Percentiles rank a stretch among this genome's conserved stretches.
These are phyloP conservation scores for Tetragonia tetragonoides DNA, from an alignment of 148 eudicot genomes.

Conservation along the genomic window DNA sequence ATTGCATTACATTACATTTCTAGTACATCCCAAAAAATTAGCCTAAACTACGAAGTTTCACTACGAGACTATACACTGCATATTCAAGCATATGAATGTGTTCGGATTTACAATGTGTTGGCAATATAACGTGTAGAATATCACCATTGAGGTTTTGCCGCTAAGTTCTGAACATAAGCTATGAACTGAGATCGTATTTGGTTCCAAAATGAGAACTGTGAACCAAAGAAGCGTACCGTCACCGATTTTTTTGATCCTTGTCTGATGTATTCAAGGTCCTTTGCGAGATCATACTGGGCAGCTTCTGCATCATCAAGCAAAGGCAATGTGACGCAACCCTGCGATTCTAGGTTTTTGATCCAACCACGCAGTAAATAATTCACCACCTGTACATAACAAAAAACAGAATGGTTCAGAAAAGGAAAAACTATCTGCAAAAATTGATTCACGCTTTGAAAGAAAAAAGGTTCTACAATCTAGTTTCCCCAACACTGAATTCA, in stretches of 20 bases:
- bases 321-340: constrained; percentile 61
- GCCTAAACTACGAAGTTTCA: background rate
- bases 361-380: constrained; percentile 81
- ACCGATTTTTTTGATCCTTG: constrained; percentile 59
- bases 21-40: background rate
- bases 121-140: background rate
- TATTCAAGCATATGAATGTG: constrained; percentile 7
- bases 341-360: constrained; percentile 65
- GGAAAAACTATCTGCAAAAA: background rate
- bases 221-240: constrained; percentile 54
- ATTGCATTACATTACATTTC: background rate
- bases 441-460: background rate
- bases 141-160: constrained; percentile 23
- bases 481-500: no score
- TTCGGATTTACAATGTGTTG: constrained; percentile 9
- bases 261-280: constrained; percentile 65
- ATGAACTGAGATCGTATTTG: constrained; percentile 51
- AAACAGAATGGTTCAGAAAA: background rate
- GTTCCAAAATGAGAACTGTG: constrained; percentile 60
- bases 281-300: constrained; percentile 32
- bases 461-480: no score
- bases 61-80: constrained; percentile 16
- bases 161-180: constrained; percentile 30
- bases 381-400: constrained; percentile 51
- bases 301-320: constrained; percentile 52